Evolutionary conservation across 208 protist species (phyloP).

Genomic region (Leishmania major): DNA sequence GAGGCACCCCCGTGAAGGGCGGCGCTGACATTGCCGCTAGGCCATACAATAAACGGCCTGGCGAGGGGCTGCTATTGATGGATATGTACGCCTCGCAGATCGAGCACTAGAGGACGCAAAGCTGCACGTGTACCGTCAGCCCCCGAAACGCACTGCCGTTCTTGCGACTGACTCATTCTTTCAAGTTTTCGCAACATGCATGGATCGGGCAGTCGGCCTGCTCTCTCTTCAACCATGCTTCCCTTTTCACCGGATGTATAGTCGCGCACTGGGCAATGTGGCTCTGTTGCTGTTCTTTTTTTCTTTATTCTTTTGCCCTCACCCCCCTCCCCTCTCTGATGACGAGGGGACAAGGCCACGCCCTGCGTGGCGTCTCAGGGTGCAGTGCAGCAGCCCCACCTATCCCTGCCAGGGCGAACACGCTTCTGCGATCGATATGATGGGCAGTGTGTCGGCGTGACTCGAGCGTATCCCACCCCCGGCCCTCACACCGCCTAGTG

Average conservation of each 20-base stretch:
- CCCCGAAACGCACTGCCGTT: not conserved
- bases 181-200: not conserved
- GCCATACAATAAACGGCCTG: not conserved
- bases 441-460: not conserved
- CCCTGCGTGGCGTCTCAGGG: not conserved
- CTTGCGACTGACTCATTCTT: not conserved
- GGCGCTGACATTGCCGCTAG: not conserved
- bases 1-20: conserved; percentile 3
- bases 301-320: not conserved
- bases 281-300: not conserved
- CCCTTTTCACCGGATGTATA: not conserved
- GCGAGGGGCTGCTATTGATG: not conserved
- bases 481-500: not conserved
- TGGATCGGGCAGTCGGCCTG: not conserved
- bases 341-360: not conserved
- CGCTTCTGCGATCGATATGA: not conserved
- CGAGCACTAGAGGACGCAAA: not conserved
- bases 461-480: not conserved
- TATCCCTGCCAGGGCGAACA: not conserved
- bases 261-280: not conserved
- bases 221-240: not conserved
- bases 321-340: not conserved
- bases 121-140: not conserved
- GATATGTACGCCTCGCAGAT: not conserved
- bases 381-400: too few species aligned